Evolutionary conservation across 345 rosid genomes (phyloP), one percentile per base, ranked within the genome.

Genomic region (Triadica sebifera): DNA sequence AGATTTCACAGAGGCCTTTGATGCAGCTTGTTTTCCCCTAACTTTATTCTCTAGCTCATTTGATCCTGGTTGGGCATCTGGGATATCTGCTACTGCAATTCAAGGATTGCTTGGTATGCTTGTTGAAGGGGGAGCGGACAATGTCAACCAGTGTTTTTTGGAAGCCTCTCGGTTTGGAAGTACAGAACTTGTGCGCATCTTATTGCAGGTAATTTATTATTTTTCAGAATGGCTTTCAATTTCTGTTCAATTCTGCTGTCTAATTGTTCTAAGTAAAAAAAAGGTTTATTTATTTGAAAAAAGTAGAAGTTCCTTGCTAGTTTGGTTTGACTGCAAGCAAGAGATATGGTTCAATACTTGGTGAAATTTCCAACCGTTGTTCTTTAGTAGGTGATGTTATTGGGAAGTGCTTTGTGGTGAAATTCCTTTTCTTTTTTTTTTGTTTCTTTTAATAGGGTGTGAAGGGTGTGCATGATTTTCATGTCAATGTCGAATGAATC

Each of bases 161-260:
- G 99, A 95, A 84, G 99, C 99, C 81, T 95, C 99, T 65, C 93
- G 98, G 58, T 95, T 95, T 69, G 99, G 99, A 8, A 92, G 99
- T 83, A 94, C 97, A 72, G 98, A 94, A 84, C 97, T 94, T 62
- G 98, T 94, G 64, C 93, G 97, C 74, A 91, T 94, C 67, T 81
- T 94, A 72, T 81, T 94, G 80, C 94, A 90, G 98, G 98, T 92
- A 80, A 73, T 17, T 41, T 67, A 4, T 63, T 46, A 3, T 55
- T 61, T 71, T 64, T 56, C 15, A 29, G 29, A 12, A 24, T 66
- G 65, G 25, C 29, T 34, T 67, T 72, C 38, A 20, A 34, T 64
- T 64, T 67, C 20, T 69, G n/a, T 64, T 17, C 17, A 4, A n/a
- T 19, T 64, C 52, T 25, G 47, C 39, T 66, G 47, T 74, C 6